A percentile compares a stretch with the other conserved stretches of the same genome.
Evolutionary conservation across 1,284 basidiomycete species (phyloP).

Genomic region (Veloboletus limbatus): DNA sequence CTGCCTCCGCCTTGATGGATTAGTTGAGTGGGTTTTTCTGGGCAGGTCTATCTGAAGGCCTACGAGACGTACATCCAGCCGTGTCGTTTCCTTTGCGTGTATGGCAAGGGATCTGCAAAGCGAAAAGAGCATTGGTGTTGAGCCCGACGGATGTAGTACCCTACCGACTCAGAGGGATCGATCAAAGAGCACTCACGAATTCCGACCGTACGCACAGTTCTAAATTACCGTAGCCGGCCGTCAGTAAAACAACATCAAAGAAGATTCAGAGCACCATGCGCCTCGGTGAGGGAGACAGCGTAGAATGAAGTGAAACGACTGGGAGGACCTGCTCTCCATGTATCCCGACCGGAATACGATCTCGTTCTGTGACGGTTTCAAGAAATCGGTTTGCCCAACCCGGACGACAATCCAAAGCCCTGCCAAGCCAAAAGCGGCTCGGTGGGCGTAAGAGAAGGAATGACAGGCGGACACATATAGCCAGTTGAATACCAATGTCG

Average conservation of each 20-base stretch:
- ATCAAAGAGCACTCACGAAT: slow-evolving; percentile 8
- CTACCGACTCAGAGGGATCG: slow-evolving; percentile 29
- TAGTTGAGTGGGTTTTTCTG: slow-evolving; percentile 44
- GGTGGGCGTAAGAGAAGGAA: neutral
- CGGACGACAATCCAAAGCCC: neutral
- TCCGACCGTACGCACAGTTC: slow-evolving; percentile 25
- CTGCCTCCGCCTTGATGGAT: slow-evolving; percentile 19
- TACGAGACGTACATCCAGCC: too few relatives aligned
- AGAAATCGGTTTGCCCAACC: neutral
- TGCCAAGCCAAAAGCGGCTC: neutral
- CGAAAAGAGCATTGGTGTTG: slow-evolving; percentile 11
- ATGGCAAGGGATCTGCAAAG: slow-evolving; percentile 21
- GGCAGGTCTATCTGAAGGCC: too few relatives aligned
- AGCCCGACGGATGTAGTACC: slow-evolving; percentile 40
- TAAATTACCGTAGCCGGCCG: too few relatives aligned
- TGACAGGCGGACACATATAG: neutral
- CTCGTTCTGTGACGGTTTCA: too few relatives aligned
- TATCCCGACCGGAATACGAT: too few relatives aligned
- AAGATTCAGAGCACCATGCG: too few relatives aligned
- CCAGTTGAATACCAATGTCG: neutral
- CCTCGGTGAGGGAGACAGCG: too few relatives aligned
- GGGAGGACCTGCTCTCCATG: too few relatives aligned
- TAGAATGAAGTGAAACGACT: too few relatives aligned
- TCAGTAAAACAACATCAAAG: too few relatives aligned
- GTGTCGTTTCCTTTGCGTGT: too few relatives aligned